These are phyloP conservation scores for Backusella westeae DNA, from an alignment of 192 early-diverging fungal genomes.

Conservation along the genomic window DNA sequence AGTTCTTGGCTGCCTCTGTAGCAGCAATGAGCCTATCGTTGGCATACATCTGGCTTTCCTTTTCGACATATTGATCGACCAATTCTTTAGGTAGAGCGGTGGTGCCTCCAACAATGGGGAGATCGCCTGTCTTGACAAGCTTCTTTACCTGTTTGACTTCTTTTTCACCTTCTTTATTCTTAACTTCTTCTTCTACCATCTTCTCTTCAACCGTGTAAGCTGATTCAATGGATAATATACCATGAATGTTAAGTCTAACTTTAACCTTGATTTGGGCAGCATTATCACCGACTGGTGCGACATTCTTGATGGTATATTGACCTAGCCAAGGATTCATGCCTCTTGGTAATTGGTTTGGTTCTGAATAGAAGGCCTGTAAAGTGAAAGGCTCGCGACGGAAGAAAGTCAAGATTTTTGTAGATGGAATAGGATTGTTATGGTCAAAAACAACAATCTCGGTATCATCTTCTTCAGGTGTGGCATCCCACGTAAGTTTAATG, in stretches of 20 bases:
- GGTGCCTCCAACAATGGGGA: constrained; percentile 64
- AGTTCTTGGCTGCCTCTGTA: constrained; percentile 90
- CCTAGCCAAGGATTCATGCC: constrained; percentile 80
- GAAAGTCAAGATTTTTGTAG: constrained; percentile 90
- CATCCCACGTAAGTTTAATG: constrained; percentile 87
- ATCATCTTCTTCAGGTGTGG: constrained; percentile 69
- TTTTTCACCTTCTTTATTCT: constrained; percentile 59
- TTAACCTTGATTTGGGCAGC: constrained; percentile 88
- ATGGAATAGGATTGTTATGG: constrained; percentile 82
- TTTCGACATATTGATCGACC: constrained; percentile 63
- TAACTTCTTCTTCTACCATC: constrained; percentile 75
- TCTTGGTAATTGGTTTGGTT: constrained; percentile 62
- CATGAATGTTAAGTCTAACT: constrained; percentile 82
- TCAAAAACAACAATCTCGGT: constrained; percentile 84
- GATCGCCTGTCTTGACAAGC: constrained; percentile 80
- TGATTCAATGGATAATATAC: constrained; percentile 73
- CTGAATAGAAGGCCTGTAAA: constrained; percentile 76
- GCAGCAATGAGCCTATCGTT: constrained; percentile 87
- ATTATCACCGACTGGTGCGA: constrained; percentile 64
- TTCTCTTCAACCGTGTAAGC: constrained; percentile 88
- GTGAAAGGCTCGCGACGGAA: constrained; percentile 80
- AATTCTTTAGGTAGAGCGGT: constrained; percentile 56
- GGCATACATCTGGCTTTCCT: constrained; percentile 81
- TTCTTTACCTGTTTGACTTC: constrained; percentile 83
- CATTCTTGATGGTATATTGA: constrained; percentile 80